Evolutionary conservation across 495 filamentous ascomycete species (phyloP), one percentile per base, ranked within the genome.

Genomic region (Evansstolkia leycettana): DNA sequence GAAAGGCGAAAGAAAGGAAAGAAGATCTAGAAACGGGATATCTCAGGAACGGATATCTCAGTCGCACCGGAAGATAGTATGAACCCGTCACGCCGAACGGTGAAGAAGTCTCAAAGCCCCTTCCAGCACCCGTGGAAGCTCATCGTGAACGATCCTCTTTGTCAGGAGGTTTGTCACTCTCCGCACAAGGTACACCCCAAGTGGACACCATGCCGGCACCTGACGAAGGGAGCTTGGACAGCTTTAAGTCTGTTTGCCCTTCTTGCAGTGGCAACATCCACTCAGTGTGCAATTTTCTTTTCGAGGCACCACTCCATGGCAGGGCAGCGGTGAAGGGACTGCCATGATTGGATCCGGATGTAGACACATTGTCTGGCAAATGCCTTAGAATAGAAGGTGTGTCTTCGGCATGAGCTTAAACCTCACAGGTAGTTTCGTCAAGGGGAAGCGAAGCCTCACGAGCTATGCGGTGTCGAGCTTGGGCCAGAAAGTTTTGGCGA

Each of bases 371-470:
- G 17, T 39, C 34, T 32, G 45, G 25, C 17, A 23, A 13, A 52
- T 52, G 48, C 48, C 48, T 52, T 52, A 38, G 44, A 47, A 38
- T 28, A 39, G 24, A 35, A 37, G 45, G 42, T 9, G 5, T 12
- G 6, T 5, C 29, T 34, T 35, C 41, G 39, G 37, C 17, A 47
- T 44, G 33, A 38, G 37, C 41, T 28, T 18, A 3, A 40, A 35
- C 37, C 29, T 45, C 38, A 42, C 45, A 38, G 42, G 42, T 46
- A 46, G 37, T 43, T 37, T 38, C 37, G 17, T 17, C 13, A 5
- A 6, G 5, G 12, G 39, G 36, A 42, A 37, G 25, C 11, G 36
- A 33, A 20, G 29, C 48, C 45, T 48, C 44, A 48, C 45, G 41
- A 48, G 48, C 42, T 39, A 44, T 38, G 35, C 40, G 5, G 28